Percentiles rank a stretch among this genome's conserved stretches.
Conservation (phyloP, 495 filamentous ascomycete species). For the Neurospora sp. region DNA sequence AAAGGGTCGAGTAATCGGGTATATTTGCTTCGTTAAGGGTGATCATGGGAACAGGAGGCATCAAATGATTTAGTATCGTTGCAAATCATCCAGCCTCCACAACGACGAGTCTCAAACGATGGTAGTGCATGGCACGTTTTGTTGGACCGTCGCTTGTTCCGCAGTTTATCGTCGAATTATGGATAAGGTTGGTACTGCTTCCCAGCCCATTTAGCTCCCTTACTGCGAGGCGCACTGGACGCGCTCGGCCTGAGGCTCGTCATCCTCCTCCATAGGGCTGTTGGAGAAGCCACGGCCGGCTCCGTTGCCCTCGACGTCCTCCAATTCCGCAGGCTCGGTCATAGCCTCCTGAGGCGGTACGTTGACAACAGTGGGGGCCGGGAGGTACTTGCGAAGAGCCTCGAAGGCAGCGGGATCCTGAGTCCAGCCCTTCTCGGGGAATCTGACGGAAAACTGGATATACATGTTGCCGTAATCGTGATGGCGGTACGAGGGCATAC, state of each 20-base stretch:
- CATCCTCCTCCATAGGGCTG: slow-evolving; percentile 58
- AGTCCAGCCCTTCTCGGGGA: slow-evolving; percentile 65
- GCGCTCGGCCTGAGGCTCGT: slow-evolving; percentile 74
- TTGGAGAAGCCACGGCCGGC: slow-evolving; percentile 62
- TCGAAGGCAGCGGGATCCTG: slow-evolving; percentile 44
- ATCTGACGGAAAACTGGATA: slow-evolving; percentile 95
- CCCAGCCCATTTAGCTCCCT: slow-evolving; percentile 13
- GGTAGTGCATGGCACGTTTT: neutral
- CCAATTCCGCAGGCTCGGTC: slow-evolving; percentile 72
- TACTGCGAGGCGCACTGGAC: slow-evolving; percentile 99
- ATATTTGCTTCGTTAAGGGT: neutral
- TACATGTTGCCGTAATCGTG: slow-evolving; percentile 96
- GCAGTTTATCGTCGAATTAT: neutral
- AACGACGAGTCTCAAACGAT: neutral
- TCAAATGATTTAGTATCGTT: neutral
- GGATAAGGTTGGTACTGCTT: neutral
- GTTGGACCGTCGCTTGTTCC: neutral
- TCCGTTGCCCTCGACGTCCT: slow-evolving; percentile 62
- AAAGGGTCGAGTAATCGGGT: neutral
- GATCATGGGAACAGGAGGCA: neutral
- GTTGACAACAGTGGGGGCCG: slow-evolving; percentile 49
- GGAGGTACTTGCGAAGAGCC: slow-evolving; percentile 70
- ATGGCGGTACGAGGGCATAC: slow-evolving; percentile 95
- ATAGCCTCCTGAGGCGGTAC: slow-evolving; percentile 69
- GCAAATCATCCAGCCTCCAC: neutral